Conservation (phyloP, 805 yeast genomes). For the Wickerhamiella cacticola region DNA sequence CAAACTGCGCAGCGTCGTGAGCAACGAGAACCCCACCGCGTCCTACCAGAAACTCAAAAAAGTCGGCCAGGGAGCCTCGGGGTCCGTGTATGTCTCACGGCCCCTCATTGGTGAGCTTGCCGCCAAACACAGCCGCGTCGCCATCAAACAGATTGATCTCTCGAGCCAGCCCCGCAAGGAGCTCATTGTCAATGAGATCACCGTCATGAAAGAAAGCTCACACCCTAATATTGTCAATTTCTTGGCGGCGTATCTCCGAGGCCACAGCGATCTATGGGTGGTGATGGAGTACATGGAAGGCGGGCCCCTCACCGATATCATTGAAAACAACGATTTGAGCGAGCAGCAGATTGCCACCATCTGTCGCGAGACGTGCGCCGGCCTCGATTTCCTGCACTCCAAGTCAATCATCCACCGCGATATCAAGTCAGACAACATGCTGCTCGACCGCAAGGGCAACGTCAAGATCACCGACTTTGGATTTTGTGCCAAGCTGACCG, state of each 20-base stretch:
- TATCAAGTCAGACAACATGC: conserved; percentile 89
- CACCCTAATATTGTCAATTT: conserved; percentile 93
- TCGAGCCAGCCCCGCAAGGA: conserved; percentile 89
- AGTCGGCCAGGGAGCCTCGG: conserved; percentile 97
- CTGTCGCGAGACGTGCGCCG: conserved; percentile 80
- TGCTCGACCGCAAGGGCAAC: conserved; percentile 67
- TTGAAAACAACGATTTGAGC: conserved; percentile 69
- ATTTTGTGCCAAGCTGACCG: conserved; percentile 70
- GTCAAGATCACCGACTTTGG: conserved; percentile 94
- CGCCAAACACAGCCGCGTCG: conserved; percentile 39
- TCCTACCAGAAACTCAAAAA: conserved; percentile 43
- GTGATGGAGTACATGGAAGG: conserved; percentile 99
- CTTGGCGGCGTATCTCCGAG: conserved; percentile 76
- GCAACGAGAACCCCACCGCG: conserved; percentile 74
- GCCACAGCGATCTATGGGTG: conserved; percentile 76
- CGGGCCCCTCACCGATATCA: conserved; percentile 90
- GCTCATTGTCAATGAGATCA: conserved; percentile 84
- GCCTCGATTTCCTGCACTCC: conserved; percentile 80
- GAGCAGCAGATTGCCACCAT: conserved; percentile 89
- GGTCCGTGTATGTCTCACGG: conserved; percentile 87
- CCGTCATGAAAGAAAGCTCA: conserved; percentile 92
- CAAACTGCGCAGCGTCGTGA: conserved; percentile 70
- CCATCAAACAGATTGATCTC: conserved; percentile 91
- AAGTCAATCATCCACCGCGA: conserved; percentile 93
- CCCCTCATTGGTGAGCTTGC: conserved; percentile 31